Evolutionary conservation across 805 yeast genomes (phyloP), one percentile per base, ranked within the genome.

Genomic region (Starmerella ratchasimensis): DNA sequence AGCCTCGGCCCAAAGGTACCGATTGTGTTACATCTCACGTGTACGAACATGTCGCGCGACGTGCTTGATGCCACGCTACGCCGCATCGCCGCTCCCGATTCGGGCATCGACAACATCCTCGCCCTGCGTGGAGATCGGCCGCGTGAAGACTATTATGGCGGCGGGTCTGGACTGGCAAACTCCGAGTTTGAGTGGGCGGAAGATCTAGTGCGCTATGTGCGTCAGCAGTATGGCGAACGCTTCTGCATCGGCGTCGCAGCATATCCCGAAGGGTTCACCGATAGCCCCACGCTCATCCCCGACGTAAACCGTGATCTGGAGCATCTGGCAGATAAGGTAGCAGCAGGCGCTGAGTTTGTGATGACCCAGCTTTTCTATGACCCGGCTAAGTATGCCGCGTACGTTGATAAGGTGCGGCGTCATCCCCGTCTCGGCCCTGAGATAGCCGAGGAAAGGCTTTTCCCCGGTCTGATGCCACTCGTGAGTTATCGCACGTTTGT

Each of bases 381-480:
- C 56, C 80, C 74, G n/a, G 73, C 71, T 36, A 78, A 78, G 55
- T 84, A 80, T 56, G 50, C 82, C 19, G 55, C 57, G 2, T 90
- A 97, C 96, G 82, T 86, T 50, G 58, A 65, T 13, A 61, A 64
- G 42, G 69, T 88, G 38, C 70, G 88, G 49, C 46, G 52, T 60
- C 41, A 41, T 60, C 73, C 68, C 19, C 31, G 46, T 4, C 43
- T 45, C 13, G 62, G 64, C 18, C 94, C 94, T 14, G 67, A 84
- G 44, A 64, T 76, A 31, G 65, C 72, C 49, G 67, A 66, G 27
- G 73, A 81, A 37, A 95, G 95, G 17, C 81, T 90, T 47, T 78
- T 90, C 44, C 98, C 98, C 1, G 98, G 98, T 11, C 80, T 90
- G 55, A 90, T 90, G 98, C 98, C 98, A 15, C 86, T 90, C 40